Percentiles rank a stretch among this genome's conserved stretches.
Conservation (phyloP, 2,329 filamentous ascomycete species). For the Fusarium piperis region DNA sequence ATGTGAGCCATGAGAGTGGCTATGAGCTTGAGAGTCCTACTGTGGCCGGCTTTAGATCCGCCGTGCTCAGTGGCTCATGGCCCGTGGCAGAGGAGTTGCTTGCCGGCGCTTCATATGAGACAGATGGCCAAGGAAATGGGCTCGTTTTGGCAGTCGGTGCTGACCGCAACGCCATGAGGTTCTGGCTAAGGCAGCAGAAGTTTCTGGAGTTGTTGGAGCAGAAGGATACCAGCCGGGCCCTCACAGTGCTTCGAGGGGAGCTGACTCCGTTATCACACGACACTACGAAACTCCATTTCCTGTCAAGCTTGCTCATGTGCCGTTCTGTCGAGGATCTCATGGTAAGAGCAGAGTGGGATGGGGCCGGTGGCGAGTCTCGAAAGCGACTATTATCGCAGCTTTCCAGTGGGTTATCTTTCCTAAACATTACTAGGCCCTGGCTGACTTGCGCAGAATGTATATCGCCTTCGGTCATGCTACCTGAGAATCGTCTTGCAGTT, state of each 20-base stretch:
- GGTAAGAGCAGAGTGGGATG: conserved; percentile 84
- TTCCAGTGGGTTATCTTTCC: conserved; percentile 70
- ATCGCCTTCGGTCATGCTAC: conserved; percentile 96
- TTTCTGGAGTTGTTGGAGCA: conserved; percentile 89
- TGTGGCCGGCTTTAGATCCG: conserved; percentile 84
- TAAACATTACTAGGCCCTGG: background rate
- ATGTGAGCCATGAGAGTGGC: conserved; percentile 82
- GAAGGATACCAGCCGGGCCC: conserved; percentile 75
- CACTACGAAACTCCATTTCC: conserved; percentile 77
- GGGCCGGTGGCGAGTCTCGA: conserved; percentile 78
- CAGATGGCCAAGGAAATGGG: conserved; percentile 59
- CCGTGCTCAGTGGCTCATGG: conserved; percentile 86
- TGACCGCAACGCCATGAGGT: conserved; percentile 82
- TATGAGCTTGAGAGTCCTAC: conserved; percentile 86
- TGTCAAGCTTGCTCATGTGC: conserved; percentile 94
- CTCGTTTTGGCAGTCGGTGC: conserved; percentile 80
- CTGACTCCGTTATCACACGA: conserved; percentile 87
- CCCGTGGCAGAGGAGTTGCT: conserved; percentile 83
- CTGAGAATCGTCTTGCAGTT: conserved; percentile 85
- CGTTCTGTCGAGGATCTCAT: conserved; percentile 79
- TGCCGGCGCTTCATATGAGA: conserved; percentile 61
- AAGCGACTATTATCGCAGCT: conserved; percentile 80
- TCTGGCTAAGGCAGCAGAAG: conserved; percentile 91
- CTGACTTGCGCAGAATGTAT: conserved; percentile 73
- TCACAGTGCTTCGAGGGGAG: conserved; percentile 87